Percentiles rank a stretch among this genome's conserved stretches.
Conservation (phyloP, 306 rosid genomes). For the Trifolium repens region DNA sequence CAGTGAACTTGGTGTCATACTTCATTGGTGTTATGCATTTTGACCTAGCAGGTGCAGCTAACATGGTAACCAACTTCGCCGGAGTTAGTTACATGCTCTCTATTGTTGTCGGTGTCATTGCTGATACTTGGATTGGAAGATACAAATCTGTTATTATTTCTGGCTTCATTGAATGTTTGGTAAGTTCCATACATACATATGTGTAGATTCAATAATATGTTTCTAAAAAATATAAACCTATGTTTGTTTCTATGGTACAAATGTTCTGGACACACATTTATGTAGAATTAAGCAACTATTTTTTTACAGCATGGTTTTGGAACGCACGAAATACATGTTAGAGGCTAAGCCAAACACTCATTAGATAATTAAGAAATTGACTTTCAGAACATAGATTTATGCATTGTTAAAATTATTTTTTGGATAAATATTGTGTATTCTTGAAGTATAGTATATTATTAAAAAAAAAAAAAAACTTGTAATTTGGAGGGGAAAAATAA, state of each 20-base stretch:
- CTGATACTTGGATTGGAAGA: slow-evolving; percentile 78
- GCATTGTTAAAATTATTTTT: not conserved
- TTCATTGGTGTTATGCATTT: slow-evolving; percentile 69
- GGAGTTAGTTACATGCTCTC: slow-evolving; percentile 74
- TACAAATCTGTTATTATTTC: slow-evolving; percentile 61
- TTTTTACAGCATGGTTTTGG: too few relatives aligned
- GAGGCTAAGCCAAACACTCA: too few relatives aligned
- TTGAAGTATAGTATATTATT: not conserved
- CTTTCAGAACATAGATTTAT: not conserved
- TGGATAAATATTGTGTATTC: not conserved
- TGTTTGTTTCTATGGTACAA: too few relatives aligned
- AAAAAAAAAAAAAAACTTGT: too few relatives aligned
- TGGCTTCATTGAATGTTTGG: slow-evolving; percentile 66
- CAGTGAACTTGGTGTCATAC: slow-evolving; percentile 81
- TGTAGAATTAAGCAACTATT: too few relatives aligned
- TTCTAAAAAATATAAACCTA: too few relatives aligned
- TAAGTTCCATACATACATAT: slow-evolving; percentile 29
- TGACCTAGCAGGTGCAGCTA: slow-evolving; percentile 74
- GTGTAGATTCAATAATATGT: not conserved
- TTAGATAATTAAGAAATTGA: too few relatives aligned
- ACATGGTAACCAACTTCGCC: slow-evolving; percentile 68
- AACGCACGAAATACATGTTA: too few relatives aligned
- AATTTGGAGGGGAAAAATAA: too few relatives aligned
- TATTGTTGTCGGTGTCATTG: slow-evolving; percentile 63
- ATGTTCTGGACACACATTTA: too few relatives aligned